Evolutionary conservation across 169 alveolate genomes (phyloP), one percentile per base, ranked within the genome.

Genomic region (Babesia caballi): DNA sequence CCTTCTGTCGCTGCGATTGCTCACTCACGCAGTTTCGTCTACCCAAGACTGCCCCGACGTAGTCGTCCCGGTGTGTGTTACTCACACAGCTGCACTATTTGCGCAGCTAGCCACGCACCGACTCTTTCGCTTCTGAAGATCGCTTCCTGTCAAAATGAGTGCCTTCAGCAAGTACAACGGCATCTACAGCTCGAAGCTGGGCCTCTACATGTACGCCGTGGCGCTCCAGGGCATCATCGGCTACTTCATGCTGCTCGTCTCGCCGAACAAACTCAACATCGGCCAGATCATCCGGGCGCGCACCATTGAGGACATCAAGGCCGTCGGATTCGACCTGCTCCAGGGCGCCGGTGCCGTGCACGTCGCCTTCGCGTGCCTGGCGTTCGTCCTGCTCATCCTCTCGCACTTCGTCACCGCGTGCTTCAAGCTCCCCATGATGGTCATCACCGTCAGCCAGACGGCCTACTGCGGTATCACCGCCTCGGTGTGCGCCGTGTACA

Each of bases 151-250:
- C 12, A 65, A 52, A 40, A 76, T 76, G 85, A 66, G 40, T 11
- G 47, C 70, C 21, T 76, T 76, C 66, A 60, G 27, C 61, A 76
- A 66, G 32, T 50, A 44, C 19, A 66, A 21, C 51, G 85, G 85
- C 40, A 76, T 76, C n/a, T 76, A 76, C 70, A 76, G 85, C 54
- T 41, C 82, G 23, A 76, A 67, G 66, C 74, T 76, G 65, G 72
- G 71, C 44, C 66, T 76, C 19, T 70, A 76, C 60, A 41, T 66
- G 66, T 76, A 76, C 74, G 72, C 77, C 66, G 51, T 76, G 15
- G 73, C 85, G 17, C 49, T 66, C 15, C 85, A 76, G 27, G 33
- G 40, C 47, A 38, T 54, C 46, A 66, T 76, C 40, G 85, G 85
- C 6, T 60, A 60, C 52, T 40, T 36, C 58, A 35, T 76, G 85